A percentile compares a stretch with the other conserved stretches of the same genome.
These are phyloP conservation scores for Diutina ranongensis DNA, from an alignment of 1,139 yeast genomes.

Conservation along the genomic window DNA sequence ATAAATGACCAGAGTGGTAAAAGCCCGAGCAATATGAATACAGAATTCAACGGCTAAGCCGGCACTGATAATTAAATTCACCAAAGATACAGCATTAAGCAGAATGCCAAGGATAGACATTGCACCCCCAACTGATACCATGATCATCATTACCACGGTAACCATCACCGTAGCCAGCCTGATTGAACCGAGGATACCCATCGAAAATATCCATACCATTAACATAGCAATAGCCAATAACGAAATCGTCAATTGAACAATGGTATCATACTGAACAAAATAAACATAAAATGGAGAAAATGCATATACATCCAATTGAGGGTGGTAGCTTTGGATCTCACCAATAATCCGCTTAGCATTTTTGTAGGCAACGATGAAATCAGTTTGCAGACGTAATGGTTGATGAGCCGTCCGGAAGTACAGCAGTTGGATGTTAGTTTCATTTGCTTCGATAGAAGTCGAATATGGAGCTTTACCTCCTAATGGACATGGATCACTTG, in stretches of 20 bases:
- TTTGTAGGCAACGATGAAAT: slow-evolving; percentile 70
- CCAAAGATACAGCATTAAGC: slow-evolving; percentile 81
- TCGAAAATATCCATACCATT: slow-evolving; percentile 43
- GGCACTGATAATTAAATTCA: slow-evolving; percentile 77
- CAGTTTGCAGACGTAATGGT: slow-evolving; percentile 73
- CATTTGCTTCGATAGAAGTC: slow-evolving; percentile 36
- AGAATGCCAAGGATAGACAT: slow-evolving; percentile 70
- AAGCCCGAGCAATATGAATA: slow-evolving; percentile 75
- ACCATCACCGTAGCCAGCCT: slow-evolving; percentile 47
- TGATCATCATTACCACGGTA: slow-evolving; percentile 48
- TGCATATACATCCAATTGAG: slow-evolving; percentile 56
- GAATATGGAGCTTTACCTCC: slow-evolving; percentile 95
- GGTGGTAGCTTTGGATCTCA: slow-evolving; percentile 34
- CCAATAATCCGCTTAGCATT: slow-evolving; percentile 61
- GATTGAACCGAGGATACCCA: slow-evolving; percentile 55
- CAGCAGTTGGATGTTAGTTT: slow-evolving; percentile 42
- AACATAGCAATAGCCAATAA: slow-evolving; percentile 46
- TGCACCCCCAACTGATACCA: slow-evolving; percentile 67
- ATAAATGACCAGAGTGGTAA: slow-evolving; percentile 27
- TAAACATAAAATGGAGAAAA: slow-evolving; percentile 88
- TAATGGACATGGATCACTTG: slow-evolving; percentile 85
- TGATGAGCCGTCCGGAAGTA: slow-evolving; percentile 71
- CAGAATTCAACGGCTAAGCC: slow-evolving; percentile 94
- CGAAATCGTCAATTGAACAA: slow-evolving; percentile 43
- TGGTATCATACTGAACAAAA: slow-evolving; percentile 75